Evolutionary conservation across 2,329 filamentous ascomycete species (phyloP), one percentile per base, ranked within the genome.

Genomic region (Orbilia oligospora): DNA sequence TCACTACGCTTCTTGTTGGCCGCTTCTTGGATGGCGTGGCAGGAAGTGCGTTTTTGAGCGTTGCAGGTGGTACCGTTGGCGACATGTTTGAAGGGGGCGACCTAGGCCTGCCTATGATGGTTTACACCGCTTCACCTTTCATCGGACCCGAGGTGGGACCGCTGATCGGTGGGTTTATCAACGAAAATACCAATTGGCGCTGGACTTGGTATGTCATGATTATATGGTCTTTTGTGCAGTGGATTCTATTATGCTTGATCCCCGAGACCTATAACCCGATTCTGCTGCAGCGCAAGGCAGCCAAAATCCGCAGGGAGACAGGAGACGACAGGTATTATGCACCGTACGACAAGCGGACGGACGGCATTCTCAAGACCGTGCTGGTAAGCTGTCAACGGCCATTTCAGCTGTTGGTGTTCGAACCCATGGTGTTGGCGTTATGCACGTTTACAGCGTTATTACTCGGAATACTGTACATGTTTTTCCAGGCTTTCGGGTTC

Each of bases 201-300:
- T 96, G 92, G 92, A 92, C 91, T 0, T 94, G 96, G 84, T 97
- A 94, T 83, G 88, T 94, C 3, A 86, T 97, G 76, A 85, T 97
- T 64, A 97, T 97, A 64, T 97, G 93, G 93, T 88, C 90, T 0
- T 84, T 87, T 6, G 85, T 93, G 82, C 87, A 93, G 63, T 83
- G 87, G 10, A 85, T 89, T 76, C 90, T 97, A 66, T 83, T 90
- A 38, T 83, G 93, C 38, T 86, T 94, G 51, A 93, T 97, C 1
- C 94, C 94, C 4, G 94, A 97, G 85, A 97, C 94, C 0, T 97
- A 96, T 83, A 92, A 90, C 80, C 89, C 89, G n/a, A 87, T 94
- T 16, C 85, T 96, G 58, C 86, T 97, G 49, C 88, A 90, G 66
- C 87, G 88, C 53, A 97, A 96, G 83, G 94, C 94, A 1, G 86